These are phyloP conservation scores for Ceratocystis albifundus DNA, from an alignment of 2,329 filamentous ascomycete species.

Conservation along the genomic window DNA sequence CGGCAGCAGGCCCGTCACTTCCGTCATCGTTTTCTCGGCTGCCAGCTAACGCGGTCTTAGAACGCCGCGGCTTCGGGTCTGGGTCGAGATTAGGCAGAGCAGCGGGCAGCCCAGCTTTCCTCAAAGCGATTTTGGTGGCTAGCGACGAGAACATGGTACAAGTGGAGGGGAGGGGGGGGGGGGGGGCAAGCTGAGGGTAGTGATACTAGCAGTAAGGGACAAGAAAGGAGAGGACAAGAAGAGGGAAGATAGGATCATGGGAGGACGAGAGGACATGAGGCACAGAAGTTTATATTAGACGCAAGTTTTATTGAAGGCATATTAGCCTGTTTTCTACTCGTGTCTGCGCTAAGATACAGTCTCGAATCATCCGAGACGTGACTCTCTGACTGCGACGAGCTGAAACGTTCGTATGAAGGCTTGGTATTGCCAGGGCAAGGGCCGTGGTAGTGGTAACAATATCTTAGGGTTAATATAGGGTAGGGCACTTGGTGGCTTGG, in stretches of 20 bases:
- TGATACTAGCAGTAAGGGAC: neutral
- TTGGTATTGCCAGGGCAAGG: neutral
- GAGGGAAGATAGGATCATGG: neutral
- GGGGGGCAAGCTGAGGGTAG: neutral
- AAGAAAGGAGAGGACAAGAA: neutral
- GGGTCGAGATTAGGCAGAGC: constrained; percentile 36
- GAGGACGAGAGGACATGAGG: neutral
- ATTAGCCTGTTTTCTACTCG: neutral
- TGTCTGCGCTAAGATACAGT: neutral
- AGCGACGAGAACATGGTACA: constrained; percentile 43
- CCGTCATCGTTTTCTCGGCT: constrained; percentile 25
- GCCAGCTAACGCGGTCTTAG: constrained; percentile 25
- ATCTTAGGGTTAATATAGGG: neutral
- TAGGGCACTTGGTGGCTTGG: too few species aligned
- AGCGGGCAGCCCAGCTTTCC: constrained; percentile 44
- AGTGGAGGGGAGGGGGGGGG: too few species aligned
- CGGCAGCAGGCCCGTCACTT: neutral
- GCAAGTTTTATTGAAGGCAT: neutral
- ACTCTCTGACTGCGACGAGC: neutral
- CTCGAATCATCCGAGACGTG: neutral
- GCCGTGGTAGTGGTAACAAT: neutral
- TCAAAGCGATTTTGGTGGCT: constrained; percentile 47
- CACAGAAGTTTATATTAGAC: neutral
- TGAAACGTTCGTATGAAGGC: neutral
- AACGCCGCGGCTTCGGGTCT: constrained; percentile 25